Percentiles rank a stretch among this genome's conserved stretches.
These are phyloP conservation scores for Solanum microdontum DNA, from an alignment of 257 asterid species.

Conservation along the genomic window DNA sequence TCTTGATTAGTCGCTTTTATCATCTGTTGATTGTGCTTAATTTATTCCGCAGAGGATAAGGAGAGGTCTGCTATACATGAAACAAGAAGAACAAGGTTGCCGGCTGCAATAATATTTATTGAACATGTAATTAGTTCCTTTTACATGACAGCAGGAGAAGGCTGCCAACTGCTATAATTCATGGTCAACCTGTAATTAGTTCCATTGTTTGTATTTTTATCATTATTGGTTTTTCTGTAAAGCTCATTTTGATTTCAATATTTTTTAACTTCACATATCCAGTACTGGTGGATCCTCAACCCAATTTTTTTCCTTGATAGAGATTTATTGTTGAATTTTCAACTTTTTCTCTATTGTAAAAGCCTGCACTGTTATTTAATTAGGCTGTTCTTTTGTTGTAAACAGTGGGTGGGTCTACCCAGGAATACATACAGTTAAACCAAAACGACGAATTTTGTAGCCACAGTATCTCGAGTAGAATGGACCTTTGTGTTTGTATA, in stretches of 20 bases:
- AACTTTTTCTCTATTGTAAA: neutral
- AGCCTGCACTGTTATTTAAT: neutral
- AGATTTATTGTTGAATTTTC: neutral
- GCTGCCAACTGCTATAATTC: neutral
- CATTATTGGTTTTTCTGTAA: neutral
- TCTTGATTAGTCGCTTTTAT: neutral
- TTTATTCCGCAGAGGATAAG: slow-evolving; percentile 52
- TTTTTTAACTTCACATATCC: slow-evolving; percentile 8
- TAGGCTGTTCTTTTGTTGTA: neutral
- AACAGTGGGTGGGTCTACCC: neutral
- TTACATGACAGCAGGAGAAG: neutral
- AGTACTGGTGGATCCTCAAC: slow-evolving; percentile 11
- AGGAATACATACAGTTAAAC: neutral
- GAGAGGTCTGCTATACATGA: slow-evolving; percentile 60
- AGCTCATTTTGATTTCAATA: slow-evolving; percentile 8
- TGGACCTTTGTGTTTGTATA: neutral
- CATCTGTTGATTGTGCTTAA: neutral
- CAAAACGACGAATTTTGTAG: neutral
- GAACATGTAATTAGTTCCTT: neutral
- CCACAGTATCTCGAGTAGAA: neutral
- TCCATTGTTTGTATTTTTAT: neutral
- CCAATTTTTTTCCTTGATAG: neutral
- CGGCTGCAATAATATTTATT: slow-evolving; percentile 27
- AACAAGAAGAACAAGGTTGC: slow-evolving; percentile 67
- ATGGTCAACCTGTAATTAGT: neutral